Evolutionary conservation across 345 rosid genomes (phyloP), one percentile per base, ranked within the genome.

Genomic region (Camelina hispida): DNA sequence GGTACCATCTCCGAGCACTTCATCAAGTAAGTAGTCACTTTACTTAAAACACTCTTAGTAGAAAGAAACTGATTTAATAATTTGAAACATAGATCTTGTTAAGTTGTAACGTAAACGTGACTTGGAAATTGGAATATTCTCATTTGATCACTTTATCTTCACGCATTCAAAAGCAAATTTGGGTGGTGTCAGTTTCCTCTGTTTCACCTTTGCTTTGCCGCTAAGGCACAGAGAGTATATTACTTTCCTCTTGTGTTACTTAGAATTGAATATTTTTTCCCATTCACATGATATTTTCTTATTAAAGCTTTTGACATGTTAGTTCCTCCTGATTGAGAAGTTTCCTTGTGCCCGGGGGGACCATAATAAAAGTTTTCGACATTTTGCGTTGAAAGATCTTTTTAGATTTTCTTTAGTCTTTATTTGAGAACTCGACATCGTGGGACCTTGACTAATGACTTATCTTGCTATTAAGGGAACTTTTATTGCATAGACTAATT

Each of bases 1-100:
- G 91, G 93, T 28, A 50, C 79, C 2, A 52, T 80, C 14, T 88
- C 91, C 9, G 91, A 86, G 78, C 44, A 81, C 51, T 78, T 37
- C 14, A 72, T 88, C 74, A 60, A 80, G 91, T 83, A 80, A 50
- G 92, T 66, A 38, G 88, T 64, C 14, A 22, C 75, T 69, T 69
- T 35, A 37, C 71, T 18, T 14, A 16, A 66, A 68, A 47, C 64
- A 11, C 7, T 35, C 17, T n/a, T 23, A 23, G 51, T 58, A 22
- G 23, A 50, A 50, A 1, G 2, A 4, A 12, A 37, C 7, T 72
- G 13, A 14, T 62, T 40, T 62, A 16, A 60, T 60, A 40, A 67
- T 38, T 68, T 17, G 44, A 57, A 44, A 35, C 46, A 52, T 54
- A 61, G 52, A 38, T 56, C 42, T 38, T 38, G 42, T 15, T 57